phyloP scores from a whole-genome alignment of 495 filamentous ascomycete species.

The Penicillium atrosanguineum region DNA sequence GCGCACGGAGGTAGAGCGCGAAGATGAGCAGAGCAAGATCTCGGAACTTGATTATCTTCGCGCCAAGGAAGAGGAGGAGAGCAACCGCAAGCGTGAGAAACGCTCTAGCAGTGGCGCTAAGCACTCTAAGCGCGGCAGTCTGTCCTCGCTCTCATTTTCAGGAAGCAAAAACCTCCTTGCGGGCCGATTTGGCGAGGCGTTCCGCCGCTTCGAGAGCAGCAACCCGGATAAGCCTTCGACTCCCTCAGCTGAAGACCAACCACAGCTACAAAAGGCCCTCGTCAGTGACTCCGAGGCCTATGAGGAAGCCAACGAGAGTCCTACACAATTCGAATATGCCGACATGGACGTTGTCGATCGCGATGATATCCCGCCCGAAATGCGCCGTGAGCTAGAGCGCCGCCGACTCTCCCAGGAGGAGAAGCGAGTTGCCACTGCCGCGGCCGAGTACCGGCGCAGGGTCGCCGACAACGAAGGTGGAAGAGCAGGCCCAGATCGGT shows the following conservation, averaged over 20 bases:
- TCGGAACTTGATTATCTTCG: constrained; percentile 88
- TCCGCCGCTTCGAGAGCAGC: constrained; percentile 83
- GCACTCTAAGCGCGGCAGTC: constrained; percentile 77
- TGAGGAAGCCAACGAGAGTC: constrained; percentile 11
- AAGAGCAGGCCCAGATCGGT: constrained; percentile 49
- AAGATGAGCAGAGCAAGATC: constrained; percentile 55
- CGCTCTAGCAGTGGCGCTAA: constrained; percentile 60
- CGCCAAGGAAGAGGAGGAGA: constrained; percentile 70
- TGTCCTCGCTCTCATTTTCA: constrained; percentile 70
- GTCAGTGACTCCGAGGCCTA: constrained; percentile 61
- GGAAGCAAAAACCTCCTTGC: constrained; percentile 84
- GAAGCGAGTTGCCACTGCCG: constrained; percentile 83
- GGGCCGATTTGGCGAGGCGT: constrained; percentile 92
- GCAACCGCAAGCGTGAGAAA: constrained; percentile 66
- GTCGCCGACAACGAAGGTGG: constrained; percentile 62
- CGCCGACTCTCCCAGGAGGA: constrained; percentile 84
- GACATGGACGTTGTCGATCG: constrained; percentile 55
- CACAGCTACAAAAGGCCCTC: constrained; percentile 48
- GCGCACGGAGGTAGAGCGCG: constrained; percentile 38
- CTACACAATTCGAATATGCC: constrained; percentile 52
- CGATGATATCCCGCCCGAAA: constrained; percentile 80
- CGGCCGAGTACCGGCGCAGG: constrained; percentile 83
- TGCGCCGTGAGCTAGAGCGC: constrained; percentile 86
- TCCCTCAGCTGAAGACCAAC: constrained; percentile 40
- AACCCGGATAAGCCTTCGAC: constrained; percentile 53